Percentiles rank a stretch among this genome's conserved stretches.
Conservation (phyloP, 805 yeast genomes). For the Wickerhamomyces xylosicus region DNA sequence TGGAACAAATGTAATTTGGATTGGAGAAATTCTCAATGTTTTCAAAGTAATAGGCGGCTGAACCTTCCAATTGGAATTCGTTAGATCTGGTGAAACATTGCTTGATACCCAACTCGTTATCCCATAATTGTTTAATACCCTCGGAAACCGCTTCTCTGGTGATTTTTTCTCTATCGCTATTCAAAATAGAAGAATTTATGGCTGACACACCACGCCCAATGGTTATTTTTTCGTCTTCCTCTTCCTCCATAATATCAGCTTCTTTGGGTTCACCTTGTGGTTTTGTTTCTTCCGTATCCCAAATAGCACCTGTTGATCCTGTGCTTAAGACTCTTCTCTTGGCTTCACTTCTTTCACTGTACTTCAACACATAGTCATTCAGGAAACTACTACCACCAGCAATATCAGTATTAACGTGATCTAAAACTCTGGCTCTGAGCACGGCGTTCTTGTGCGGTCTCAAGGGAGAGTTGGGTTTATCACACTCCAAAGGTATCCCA, state of each 20-base stretch:
- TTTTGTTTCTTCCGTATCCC: constrained; percentile 10
- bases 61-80: constrained; percentile 78
- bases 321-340: constrained; percentile 45
- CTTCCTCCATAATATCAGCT: constrained; percentile 11
- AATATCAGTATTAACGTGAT: constrained; percentile 49
- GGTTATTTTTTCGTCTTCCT: constrained; percentile 12
- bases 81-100: constrained; percentile 50
- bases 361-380: constrained; percentile 53
- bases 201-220: constrained; percentile 17
- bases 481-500: constrained; percentile 58
- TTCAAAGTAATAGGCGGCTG: constrained; percentile 74
- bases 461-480: constrained; percentile 38
- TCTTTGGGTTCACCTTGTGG: not conserved
- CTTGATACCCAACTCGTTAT: constrained; percentile 53
- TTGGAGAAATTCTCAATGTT: constrained; percentile 56
- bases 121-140: constrained; percentile 67
- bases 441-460: constrained; percentile 37
- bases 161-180: constrained; percentile 7
- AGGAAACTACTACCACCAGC: constrained; percentile 60
- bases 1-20: constrained; percentile 57
- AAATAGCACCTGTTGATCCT: constrained; percentile 32
- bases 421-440: constrained; percentile 46
- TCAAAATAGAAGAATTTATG: constrained; percentile 9
- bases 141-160: constrained; percentile 50
- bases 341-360: constrained; percentile 42